These are phyloP conservation scores for Oryza meyeriana DNA, from an alignment of 176 grass and related monocot species.

Conservation along the genomic window DNA sequence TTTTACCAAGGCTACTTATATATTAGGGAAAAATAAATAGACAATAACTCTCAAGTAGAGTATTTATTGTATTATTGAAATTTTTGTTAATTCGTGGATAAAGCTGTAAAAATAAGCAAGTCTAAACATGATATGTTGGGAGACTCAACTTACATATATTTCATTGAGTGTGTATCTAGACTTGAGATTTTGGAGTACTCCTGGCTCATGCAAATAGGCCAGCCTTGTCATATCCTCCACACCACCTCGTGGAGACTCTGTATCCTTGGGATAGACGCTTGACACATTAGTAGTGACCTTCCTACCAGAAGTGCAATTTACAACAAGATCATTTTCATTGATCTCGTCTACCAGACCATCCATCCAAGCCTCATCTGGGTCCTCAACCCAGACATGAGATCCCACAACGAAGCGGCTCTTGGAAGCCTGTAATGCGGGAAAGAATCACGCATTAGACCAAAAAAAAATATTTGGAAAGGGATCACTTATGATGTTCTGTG, in stretches of 20 bases:
- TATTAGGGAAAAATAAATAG: too few relatives aligned
- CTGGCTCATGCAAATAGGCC: constrained; percentile 83
- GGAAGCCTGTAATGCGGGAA: constrained; percentile 43
- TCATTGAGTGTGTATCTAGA: constrained; percentile 79
- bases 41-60: too few relatives aligned
- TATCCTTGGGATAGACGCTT: constrained; percentile 64
- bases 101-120: too few relatives aligned
- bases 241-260: constrained; percentile 70
- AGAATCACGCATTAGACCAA: not conserved
- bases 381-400: constrained; percentile 88
- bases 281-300: constrained; percentile 53
- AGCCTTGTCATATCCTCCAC: constrained; percentile 97
- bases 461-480: too few relatives aligned
- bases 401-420: constrained; percentile 62
- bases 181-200: constrained; percentile 85
- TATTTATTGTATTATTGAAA: too few relatives aligned
- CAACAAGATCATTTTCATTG: constrained; percentile 55
- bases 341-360: constrained; percentile 71
- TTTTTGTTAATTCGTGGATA: too few relatives aligned
- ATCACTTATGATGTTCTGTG: not conserved
- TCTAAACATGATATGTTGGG: not conserved
- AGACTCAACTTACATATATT: constrained; percentile 79
- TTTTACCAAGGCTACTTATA: too few relatives aligned
- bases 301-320: constrained; percentile 73
- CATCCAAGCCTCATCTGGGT: constrained; percentile 86